Conservation (phyloP, 306 rosid genomes). For the Nissolia schottii region DNA sequence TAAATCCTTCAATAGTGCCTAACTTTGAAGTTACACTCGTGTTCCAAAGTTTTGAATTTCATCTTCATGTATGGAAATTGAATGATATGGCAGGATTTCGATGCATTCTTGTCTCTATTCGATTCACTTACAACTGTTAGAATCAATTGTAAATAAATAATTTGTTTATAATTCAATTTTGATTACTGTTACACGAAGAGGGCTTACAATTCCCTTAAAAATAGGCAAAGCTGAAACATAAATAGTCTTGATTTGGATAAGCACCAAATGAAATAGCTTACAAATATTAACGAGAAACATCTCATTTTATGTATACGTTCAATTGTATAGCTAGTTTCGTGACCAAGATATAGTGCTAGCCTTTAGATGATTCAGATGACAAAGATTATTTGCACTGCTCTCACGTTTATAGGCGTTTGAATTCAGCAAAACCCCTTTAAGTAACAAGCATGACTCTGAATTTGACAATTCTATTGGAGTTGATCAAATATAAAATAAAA, state of each 20-base stretch:
- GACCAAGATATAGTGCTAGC: not conserved
- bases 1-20: slow-evolving; percentile 16
- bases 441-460: too few species aligned
- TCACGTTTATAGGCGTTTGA: not conserved
- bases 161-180: not conserved
- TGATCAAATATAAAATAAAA: not conserved
- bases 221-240: not conserved
- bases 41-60: not conserved
- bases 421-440: not conserved
- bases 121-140: not conserved
- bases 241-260: not conserved
- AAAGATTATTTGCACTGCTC: not conserved
- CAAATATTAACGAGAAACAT: not conserved
- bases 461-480: not conserved
- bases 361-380: not conserved
- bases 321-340: not conserved
- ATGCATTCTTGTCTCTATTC: not conserved
- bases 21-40: not conserved
- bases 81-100: not conserved
- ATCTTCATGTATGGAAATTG: not conserved
- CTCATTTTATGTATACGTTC: not conserved
- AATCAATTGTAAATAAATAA: not conserved
- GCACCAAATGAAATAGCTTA: not conserved
- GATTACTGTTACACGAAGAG: not conserved
- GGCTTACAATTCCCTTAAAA: not conserved